phyloP scores from a whole-genome alignment of 2,329 filamentous ascomycete species.

The Dichotomopilus funicola region DNA sequence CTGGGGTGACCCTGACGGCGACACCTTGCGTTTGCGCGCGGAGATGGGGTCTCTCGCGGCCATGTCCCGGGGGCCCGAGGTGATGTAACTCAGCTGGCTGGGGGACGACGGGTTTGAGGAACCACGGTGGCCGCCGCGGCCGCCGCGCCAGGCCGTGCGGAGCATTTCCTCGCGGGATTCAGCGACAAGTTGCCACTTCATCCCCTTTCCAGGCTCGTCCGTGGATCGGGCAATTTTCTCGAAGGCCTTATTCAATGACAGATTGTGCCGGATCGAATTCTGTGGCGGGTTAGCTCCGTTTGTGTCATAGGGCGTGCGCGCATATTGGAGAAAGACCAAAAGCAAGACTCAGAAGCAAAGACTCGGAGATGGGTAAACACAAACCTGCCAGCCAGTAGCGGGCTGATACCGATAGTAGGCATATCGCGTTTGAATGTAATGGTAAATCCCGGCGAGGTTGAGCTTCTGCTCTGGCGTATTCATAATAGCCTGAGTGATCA shows the following conservation, averaged over 20 bases:
- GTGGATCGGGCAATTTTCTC: conserved; percentile 87
- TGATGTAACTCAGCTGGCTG: conserved; percentile 54
- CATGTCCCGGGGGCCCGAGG: conserved; percentile 52
- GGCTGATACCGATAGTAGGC: conserved; percentile 83
- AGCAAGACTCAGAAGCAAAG: neutral
- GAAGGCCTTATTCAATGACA: conserved; percentile 92
- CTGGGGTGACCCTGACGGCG: conserved; percentile 50
- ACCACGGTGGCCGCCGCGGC: conserved; percentile 57
- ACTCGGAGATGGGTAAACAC: conserved; percentile 25
- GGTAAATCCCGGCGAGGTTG: conserved; percentile 88
- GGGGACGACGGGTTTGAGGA: conserved; percentile 67
- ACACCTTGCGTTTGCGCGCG: conserved; percentile 50
- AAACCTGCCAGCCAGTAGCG: conserved; percentile 80
- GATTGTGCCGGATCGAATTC: conserved; percentile 95
- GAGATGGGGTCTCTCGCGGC: conserved; percentile 45
- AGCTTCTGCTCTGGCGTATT: conserved; percentile 81
- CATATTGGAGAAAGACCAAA: no score
- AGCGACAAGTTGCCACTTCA: conserved; percentile 95
- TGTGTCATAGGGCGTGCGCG: no score
- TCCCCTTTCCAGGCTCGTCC: conserved; percentile 94
- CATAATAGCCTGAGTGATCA: conserved; percentile 95
- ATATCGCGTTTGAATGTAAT: conserved; percentile 84
- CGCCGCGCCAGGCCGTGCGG: conserved; percentile 59
- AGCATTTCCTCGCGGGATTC: conserved; percentile 83
- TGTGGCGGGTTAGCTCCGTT: conserved; percentile 32